Evolutionary conservation across 805 yeast genomes (phyloP).

Genomic region (Hanseniaspora mollemarum): DNA sequence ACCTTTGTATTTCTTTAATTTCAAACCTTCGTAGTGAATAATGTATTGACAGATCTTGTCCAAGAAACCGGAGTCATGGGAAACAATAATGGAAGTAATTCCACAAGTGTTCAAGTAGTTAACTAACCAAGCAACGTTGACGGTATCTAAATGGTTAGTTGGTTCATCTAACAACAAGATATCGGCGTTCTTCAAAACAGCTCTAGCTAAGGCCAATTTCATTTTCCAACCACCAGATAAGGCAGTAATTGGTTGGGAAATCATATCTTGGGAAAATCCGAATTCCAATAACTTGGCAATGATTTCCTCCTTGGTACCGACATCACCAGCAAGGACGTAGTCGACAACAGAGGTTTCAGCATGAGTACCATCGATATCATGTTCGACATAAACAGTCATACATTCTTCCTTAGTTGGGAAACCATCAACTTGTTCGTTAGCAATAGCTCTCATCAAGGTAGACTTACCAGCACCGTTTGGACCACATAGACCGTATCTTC

Average conservation of each 20-base stretch:
- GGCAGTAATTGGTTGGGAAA: constrained; percentile 84
- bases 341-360: constrained; percentile 91
- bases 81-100: constrained; percentile 94
- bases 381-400: constrained; percentile 98
- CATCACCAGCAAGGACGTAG: constrained; percentile 69
- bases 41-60: constrained; percentile 96
- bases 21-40: constrained; percentile 99
- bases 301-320: constrained; percentile 63
- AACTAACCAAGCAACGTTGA: constrained; percentile 98
- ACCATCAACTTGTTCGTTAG: constrained; percentile 98
- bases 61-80: constrained; percentile 99
- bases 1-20: constrained; percentile 99
- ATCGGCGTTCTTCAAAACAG: constrained; percentile 96
- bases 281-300: constrained; percentile 72
- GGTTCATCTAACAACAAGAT: constrained; percentile 98
- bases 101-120: constrained; percentile 98
- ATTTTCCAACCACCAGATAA: constrained; percentile 99
- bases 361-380: constrained; percentile 96
- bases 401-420: constrained; percentile 99
- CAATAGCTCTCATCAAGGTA: constrained; percentile 93
- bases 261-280: constrained; percentile 89
- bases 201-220: constrained; percentile 99
- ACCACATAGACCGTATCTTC: constrained; percentile 99
- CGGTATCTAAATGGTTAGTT: constrained; percentile 99
- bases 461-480: constrained; percentile 99